Evolutionary conservation across 148 eudicot species (phyloP).

Genomic region (Agrostemma githago): DNA sequence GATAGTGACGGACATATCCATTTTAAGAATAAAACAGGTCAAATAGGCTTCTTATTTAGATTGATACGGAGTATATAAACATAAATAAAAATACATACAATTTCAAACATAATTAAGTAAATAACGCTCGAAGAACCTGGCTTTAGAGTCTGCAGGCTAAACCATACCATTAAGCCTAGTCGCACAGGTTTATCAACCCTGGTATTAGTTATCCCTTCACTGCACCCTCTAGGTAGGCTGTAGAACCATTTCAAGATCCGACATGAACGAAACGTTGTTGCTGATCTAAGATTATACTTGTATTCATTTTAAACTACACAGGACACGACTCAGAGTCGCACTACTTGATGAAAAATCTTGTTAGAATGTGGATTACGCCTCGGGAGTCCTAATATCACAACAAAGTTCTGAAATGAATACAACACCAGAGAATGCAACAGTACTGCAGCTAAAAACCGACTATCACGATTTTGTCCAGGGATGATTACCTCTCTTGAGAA

Average conservation of each 20-base stretch:
- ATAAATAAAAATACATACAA: too few relatives aligned
- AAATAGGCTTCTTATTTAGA: too few relatives aligned
- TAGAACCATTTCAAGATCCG: background rate
- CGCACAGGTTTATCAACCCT: background rate
- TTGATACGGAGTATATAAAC: too few relatives aligned
- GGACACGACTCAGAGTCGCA: background rate
- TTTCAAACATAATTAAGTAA: too few relatives aligned
- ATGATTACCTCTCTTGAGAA: slow-evolving; percentile 61
- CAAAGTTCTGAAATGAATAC: background rate
- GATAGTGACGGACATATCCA: too few relatives aligned
- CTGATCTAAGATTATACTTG: background rate
- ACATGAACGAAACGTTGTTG: background rate
- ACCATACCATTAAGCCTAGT: too few relatives aligned
- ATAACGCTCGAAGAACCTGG: too few relatives aligned
- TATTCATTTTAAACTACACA: background rate
- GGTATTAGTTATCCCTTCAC: background rate
- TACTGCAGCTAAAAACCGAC: too few relatives aligned
- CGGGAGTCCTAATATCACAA: background rate
- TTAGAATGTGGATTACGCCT: background rate
- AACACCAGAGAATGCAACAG: too few relatives aligned
- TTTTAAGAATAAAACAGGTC: too few relatives aligned
- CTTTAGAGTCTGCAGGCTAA: too few relatives aligned
- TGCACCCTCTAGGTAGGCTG: background rate
- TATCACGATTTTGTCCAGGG: too few relatives aligned
- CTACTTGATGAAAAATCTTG: background rate